phyloP scores from a whole-genome alignment of 2,329 filamentous ascomycete genomes.

The Ascochyta pisi region DNA sequence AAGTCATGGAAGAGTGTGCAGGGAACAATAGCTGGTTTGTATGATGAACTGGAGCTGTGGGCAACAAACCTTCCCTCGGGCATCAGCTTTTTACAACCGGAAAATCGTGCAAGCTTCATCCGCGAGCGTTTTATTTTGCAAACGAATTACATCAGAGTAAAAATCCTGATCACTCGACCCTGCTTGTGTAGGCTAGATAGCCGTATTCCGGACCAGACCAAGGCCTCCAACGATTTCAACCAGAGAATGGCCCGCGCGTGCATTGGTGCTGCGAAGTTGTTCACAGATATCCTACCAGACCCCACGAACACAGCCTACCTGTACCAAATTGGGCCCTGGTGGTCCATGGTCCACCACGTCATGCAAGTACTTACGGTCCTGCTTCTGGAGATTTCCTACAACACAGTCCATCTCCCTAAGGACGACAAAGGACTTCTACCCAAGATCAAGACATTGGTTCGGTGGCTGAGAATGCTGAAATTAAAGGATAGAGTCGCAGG shows the following conservation, averaged over 20 bases:
- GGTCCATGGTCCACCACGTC: conserved; percentile 46
- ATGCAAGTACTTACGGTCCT: conserved; percentile 50
- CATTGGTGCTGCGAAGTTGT: conserved; percentile 41
- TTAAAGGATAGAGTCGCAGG: not conserved
- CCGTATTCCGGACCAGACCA: conserved; percentile 41
- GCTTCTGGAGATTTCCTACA: conserved; percentile 46
- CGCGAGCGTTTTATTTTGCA: conserved; percentile 28
- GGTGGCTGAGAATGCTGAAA: not conserved
- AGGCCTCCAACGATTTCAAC: conserved; percentile 40
- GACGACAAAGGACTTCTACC: not conserved
- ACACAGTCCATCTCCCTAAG: conserved; percentile 20
- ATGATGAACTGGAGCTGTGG: not conserved
- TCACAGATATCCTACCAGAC: conserved; percentile 43
- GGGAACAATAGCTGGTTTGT: not conserved
- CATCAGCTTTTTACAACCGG: conserved; percentile 3
- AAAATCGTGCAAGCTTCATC: not conserved
- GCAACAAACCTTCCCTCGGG: not conserved
- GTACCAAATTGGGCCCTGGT: conserved; percentile 46
- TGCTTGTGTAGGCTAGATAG: conserved; percentile 47
- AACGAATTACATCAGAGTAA: conserved; percentile 44
- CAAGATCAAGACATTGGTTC: not conserved
- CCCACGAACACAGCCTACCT: conserved; percentile 26
- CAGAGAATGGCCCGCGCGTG: conserved; percentile 40
- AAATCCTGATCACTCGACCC: conserved; percentile 48
- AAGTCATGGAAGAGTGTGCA: conserved; percentile 23